These are phyloP conservation scores for Elsinoe australis DNA, from an alignment of 2,329 filamentous ascomycete genomes.

Conservation along the genomic window DNA sequence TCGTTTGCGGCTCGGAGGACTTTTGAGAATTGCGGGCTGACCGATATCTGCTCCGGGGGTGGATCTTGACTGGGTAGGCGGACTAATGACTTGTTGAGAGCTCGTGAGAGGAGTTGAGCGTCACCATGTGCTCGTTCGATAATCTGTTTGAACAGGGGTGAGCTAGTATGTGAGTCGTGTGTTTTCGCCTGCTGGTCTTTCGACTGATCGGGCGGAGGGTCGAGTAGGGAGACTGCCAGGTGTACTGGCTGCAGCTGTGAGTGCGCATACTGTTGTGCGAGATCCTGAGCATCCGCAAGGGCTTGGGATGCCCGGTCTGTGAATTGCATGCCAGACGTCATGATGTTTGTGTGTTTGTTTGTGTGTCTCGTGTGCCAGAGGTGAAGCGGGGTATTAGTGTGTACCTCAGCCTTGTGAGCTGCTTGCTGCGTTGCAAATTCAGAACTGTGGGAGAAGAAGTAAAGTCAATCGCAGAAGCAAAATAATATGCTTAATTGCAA, in stretches of 20 bases:
- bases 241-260: constrained; percentile 86
- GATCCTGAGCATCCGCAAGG: constrained; percentile 75
- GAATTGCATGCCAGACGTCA: constrained; percentile 78
- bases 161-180: constrained; percentile 58
- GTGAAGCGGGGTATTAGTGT: not conserved
- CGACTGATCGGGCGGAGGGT: constrained; percentile 62
- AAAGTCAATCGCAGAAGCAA: not conserved
- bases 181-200: constrained; percentile 66
- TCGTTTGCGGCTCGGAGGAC: constrained; percentile 79
- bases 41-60: constrained; percentile 77
- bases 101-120: constrained; percentile 75
- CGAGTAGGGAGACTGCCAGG: constrained; percentile 73
- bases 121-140: constrained; percentile 91
- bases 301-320: constrained; percentile 89
- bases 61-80: constrained; percentile 90
- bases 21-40: constrained; percentile 73
- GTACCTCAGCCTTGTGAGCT: not conserved
- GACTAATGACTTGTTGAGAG: constrained; percentile 85
- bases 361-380: constrained; percentile 1
- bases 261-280: constrained; percentile 86
- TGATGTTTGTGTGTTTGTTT: constrained; percentile 29
- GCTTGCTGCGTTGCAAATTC: not conserved
- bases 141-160: constrained; percentile 88
- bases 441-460: not conserved
- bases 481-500: constrained; percentile 2